These are phyloP conservation scores for Rhodamnia argentea DNA, from an alignment of 345 rosid species.

Conservation along the genomic window DNA sequence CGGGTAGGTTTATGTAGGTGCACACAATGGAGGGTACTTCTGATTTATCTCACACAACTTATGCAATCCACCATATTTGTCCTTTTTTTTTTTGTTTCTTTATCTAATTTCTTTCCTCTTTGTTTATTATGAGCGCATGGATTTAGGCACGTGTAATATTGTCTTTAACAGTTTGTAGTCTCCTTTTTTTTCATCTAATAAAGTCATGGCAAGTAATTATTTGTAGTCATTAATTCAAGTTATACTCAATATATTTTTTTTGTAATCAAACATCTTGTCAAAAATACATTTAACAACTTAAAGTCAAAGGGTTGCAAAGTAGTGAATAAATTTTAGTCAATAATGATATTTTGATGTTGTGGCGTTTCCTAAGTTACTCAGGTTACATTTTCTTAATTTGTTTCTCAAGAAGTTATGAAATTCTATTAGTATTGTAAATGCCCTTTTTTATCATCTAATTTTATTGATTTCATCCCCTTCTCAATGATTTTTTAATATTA, in stretches of 20 bases:
- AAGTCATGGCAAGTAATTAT: not conserved
- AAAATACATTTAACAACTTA: not conserved
- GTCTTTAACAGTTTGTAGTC: not conserved
- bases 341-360: not conserved
- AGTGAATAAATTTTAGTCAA: not conserved
- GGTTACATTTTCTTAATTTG: not conserved
- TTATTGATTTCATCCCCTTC: not conserved
- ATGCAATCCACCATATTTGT: not conserved
- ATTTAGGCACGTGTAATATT: not conserved
- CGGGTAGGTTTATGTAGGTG: no score
- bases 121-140: not conserved
- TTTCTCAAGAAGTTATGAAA: not conserved
- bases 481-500: not conserved
- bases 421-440: not conserved
- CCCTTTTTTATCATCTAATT: not conserved
- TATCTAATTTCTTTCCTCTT: not conserved
- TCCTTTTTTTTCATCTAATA: not conserved
- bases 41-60: accelerated
- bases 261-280: not conserved
- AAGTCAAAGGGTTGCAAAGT: not conserved
- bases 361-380: not conserved
- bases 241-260: not conserved
- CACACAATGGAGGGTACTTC: not conserved
- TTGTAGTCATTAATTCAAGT: not conserved
- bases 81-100: not conserved